A percentile compares a stretch with the other conserved stretches of the same genome.
Conservation (phyloP, 2,329 filamentous ascomycete species). For the Fusarium cicatricum region DNA sequence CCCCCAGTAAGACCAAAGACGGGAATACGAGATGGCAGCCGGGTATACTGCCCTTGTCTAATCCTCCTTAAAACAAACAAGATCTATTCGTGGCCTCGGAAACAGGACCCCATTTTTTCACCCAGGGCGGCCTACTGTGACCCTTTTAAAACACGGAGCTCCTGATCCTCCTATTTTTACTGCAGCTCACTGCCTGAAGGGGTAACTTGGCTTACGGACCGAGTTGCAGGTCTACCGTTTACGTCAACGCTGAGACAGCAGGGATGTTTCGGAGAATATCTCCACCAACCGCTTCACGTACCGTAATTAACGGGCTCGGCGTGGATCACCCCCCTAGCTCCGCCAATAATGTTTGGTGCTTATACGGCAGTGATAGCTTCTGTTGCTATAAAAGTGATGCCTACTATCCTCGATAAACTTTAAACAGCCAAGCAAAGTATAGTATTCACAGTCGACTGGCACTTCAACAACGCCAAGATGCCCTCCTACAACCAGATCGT, state of each 20-base stretch:
- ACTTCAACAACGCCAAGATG: slow-evolving; percentile 12
- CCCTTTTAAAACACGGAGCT: background rate
- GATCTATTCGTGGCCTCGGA: background rate
- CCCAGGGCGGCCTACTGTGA: background rate
- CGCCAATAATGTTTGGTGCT: slow-evolving; percentile 3
- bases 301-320: slow-evolving; percentile 13
- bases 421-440: too few relatives aligned
- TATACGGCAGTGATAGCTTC: background rate
- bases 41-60: background rate
- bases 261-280: slow-evolving; percentile 10
- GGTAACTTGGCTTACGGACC: background rate
- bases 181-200: background rate
- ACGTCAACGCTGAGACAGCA: slow-evolving; percentile 4
- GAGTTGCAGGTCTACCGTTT: background rate
- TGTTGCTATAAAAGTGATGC: background rate
- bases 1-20: too few relatives aligned
- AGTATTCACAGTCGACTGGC: too few relatives aligned
- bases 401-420: background rate
- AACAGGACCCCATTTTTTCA: background rate
- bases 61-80: background rate
- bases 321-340: slow-evolving; percentile 9
- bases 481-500: slow-evolving; percentile 25
- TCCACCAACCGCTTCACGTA: slow-evolving; percentile 7
- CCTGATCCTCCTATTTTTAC: background rate
- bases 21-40: background rate